phyloP scores from a whole-genome alignment of 2,329 filamentous ascomycete species.

The Huntiella bhutanensis region DNA sequence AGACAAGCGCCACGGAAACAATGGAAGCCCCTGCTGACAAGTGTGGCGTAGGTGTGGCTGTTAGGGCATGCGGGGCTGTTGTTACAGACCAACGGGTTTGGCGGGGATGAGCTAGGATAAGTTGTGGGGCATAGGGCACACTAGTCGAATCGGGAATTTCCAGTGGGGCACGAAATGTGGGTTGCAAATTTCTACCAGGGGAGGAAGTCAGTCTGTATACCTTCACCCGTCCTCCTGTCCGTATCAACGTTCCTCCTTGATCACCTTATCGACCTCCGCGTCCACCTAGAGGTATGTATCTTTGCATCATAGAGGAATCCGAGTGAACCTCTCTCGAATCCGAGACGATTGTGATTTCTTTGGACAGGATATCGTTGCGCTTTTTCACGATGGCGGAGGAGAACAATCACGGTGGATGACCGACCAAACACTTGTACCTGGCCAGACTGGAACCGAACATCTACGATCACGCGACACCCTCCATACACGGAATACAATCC shows the following conservation, averaged over 20 bases:
- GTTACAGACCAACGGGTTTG: background rate
- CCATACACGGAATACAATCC: too few relatives aligned
- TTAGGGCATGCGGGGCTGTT: slow-evolving; percentile 4
- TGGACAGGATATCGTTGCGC: slow-evolving; percentile 15
- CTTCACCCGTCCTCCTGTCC: slow-evolving; percentile 9
- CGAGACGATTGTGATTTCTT: slow-evolving; percentile 7
- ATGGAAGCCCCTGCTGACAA: background rate
- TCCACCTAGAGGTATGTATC: slow-evolving; percentile 11
- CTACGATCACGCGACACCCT: too few relatives aligned
- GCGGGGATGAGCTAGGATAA: background rate
- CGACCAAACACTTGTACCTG: slow-evolving; percentile 10
- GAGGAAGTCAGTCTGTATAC: background rate
- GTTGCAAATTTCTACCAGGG: slow-evolving; percentile 5
- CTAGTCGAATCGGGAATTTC: slow-evolving; percentile 11
- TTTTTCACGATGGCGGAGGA: slow-evolving; percentile 36
- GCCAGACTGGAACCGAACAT: too few relatives aligned
- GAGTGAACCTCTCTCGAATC: slow-evolving; percentile 12
- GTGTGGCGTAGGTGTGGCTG: slow-evolving; percentile 5
- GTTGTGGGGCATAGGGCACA: slow-evolving; percentile 18
- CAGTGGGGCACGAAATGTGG: slow-evolving; percentile 7
- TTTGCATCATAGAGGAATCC: background rate
- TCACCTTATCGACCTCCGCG: slow-evolving; percentile 8
- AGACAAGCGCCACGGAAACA: background rate
- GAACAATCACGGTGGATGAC: slow-evolving; percentile 35
- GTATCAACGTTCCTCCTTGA: slow-evolving; percentile 6